Percentiles rank a stretch among this genome's conserved stretches.
These are phyloP conservation scores for Xylaria sp. DNA, from an alignment of 2,329 filamentous ascomycete species.

Conservation along the genomic window DNA sequence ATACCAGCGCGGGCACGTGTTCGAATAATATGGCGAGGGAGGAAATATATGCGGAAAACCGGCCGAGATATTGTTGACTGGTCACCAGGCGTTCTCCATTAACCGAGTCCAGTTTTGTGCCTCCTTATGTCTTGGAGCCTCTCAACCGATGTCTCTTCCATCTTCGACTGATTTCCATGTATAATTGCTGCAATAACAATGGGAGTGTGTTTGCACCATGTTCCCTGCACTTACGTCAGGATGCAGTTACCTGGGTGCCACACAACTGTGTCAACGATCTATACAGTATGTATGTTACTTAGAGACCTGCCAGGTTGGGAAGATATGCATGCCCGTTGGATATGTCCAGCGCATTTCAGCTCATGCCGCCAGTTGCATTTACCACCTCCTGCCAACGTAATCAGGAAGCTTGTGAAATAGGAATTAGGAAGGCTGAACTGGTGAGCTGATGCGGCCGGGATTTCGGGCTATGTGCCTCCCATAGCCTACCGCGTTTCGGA, in stretches of 20 bases:
- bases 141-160: not conserved
- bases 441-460: constrained; percentile 3
- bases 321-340: constrained; percentile 27
- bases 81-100: constrained; percentile 5
- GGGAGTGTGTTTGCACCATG: not conserved
- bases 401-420: not conserved
- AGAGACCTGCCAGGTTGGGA: constrained; percentile 23
- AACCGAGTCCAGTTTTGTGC: constrained; percentile 14
- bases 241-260: not conserved
- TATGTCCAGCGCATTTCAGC: constrained; percentile 13
- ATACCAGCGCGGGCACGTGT: constrained; percentile 16
- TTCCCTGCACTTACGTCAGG: constrained; percentile 25
- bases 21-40: not conserved
- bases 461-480: not conserved
- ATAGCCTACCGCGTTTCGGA: constrained; percentile 7
- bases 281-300: not conserved
- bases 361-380: constrained; percentile 6
- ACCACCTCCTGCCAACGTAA: not conserved
- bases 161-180: constrained; percentile 10
- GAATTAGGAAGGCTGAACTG: not conserved
- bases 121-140: constrained; percentile 2
- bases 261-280: not conserved
- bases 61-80: not conserved
- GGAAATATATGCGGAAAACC: not conserved
- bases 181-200: constrained; percentile 11